Evolutionary conservation across 257 asterid species (phyloP).

Genomic region (Solanum habrochaites): DNA sequence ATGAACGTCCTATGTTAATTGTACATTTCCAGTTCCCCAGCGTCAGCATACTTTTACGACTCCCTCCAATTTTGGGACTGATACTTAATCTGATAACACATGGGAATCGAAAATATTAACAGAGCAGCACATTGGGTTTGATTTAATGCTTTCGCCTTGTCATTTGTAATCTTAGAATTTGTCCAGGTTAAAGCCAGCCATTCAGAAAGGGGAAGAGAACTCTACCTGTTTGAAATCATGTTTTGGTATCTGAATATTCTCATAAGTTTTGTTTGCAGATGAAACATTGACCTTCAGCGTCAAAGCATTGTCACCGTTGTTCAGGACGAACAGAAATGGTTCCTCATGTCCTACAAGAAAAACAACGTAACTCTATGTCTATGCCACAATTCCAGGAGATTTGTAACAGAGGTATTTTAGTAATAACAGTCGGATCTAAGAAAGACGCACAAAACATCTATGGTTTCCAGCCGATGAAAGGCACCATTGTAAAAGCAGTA

Average conservation of each 20-base stretch:
- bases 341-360: constrained; percentile 9
- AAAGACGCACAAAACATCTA: background rate
- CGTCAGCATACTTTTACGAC: constrained; percentile 14
- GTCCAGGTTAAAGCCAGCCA: background rate
- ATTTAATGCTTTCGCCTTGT: background rate
- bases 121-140: background rate
- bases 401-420: background rate
- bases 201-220: background rate
- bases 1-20: constrained; percentile 14
- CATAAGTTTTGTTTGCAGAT: constrained; percentile 3
- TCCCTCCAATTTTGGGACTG: constrained; percentile 16
- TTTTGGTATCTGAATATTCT: constrained; percentile 10
- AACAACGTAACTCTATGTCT: background rate
- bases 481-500: background rate
- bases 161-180: background rate
- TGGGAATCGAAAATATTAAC: background rate
- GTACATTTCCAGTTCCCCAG: constrained; percentile 23
- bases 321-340: constrained; percentile 7
- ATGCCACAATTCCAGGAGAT: background rate
- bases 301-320: constrained; percentile 8
- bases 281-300: constrained; percentile 7
- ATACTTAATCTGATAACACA: constrained; percentile 32
- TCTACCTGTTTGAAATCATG: constrained; percentile 40
- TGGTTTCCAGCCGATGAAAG: background rate
- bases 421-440: background rate